Conservation (phyloP, 2,329 filamentous ascomycete species). For the Epichloe typhina region DNA sequence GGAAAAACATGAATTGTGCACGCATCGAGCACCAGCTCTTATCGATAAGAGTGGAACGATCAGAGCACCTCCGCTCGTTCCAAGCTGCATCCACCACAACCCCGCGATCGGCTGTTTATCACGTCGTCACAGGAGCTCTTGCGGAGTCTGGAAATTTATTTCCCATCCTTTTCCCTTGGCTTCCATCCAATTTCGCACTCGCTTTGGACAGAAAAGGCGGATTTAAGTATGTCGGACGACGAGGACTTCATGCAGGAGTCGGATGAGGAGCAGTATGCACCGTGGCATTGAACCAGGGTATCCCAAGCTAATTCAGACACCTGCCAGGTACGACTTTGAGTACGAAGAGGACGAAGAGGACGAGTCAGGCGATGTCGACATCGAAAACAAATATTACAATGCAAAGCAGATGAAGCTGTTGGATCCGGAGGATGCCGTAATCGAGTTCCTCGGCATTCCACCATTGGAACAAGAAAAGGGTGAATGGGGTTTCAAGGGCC, state of each 20-base stretch:
- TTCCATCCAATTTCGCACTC: no score
- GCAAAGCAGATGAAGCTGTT: constrained; percentile 89
- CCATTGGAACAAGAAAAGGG: constrained; percentile 79
- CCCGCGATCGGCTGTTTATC: neutral
- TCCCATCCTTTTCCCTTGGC: neutral
- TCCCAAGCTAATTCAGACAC: constrained; percentile 5
- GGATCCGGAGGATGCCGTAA: constrained; percentile 77
- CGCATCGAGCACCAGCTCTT: neutral
- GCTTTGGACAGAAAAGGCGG: no score
- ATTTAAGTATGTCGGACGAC: constrained; percentile 35
- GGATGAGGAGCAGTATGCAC: constrained; percentile 29
- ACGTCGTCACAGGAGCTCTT: neutral
- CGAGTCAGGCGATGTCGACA: constrained; percentile 77
- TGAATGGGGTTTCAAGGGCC: constrained; percentile 96
- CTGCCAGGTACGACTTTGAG: constrained; percentile 73
- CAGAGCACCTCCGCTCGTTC: neutral
- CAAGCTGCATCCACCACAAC: neutral
- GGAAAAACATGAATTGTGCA: neutral
- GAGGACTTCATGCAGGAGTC: constrained; percentile 37
- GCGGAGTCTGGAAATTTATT: neutral
- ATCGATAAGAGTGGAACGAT: neutral
- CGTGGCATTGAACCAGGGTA: neutral
- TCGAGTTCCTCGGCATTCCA: constrained; percentile 84
- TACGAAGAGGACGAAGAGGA: constrained; percentile 91
- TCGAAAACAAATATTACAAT: constrained; percentile 99